phyloP scores from a whole-genome alignment of 495 filamentous ascomycete genomes.

The Tuber indicum region DNA sequence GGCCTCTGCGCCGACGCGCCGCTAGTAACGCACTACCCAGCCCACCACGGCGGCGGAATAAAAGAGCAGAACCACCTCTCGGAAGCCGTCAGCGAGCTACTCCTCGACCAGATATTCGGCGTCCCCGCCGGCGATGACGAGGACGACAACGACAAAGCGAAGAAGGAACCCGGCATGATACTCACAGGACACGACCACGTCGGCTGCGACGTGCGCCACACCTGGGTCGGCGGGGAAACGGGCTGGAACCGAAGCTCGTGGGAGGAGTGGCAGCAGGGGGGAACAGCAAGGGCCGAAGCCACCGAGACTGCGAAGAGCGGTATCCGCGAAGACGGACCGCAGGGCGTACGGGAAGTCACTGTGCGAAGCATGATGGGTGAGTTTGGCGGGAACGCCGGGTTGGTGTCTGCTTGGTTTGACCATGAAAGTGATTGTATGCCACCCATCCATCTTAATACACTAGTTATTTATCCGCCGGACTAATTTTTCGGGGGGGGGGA shows the following conservation, averaged over 20 bases:
- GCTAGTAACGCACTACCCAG: slow-evolving; percentile 62
- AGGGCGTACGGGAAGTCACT: slow-evolving; percentile 77
- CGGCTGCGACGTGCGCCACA: slow-evolving; percentile 85
- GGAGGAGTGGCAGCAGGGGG: slow-evolving; percentile 38
- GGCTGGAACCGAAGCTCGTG: slow-evolving; percentile 19
- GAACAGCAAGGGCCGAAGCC: neutral
- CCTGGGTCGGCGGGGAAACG: slow-evolving; percentile 45
- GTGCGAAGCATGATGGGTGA: slow-evolving; percentile 99
- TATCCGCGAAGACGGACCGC: slow-evolving; percentile 36
- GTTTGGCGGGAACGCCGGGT: slow-evolving; percentile 78
- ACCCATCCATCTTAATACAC: neutral
- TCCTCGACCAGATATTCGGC: slow-evolving; percentile 75
- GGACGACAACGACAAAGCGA: slow-evolving; percentile 49
- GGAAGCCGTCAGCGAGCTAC: slow-evolving; percentile 55
- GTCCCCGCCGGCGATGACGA: slow-evolving; percentile 56
- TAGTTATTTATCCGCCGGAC: neutral
- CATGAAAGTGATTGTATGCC: slow-evolving; percentile 43
- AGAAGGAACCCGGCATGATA: slow-evolving; percentile 62
- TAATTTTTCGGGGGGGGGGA: slow-evolving; percentile 1
- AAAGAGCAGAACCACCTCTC: slow-evolving; percentile 89
- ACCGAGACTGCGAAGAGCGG: slow-evolving; percentile 28
- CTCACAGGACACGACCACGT: slow-evolving; percentile 92
- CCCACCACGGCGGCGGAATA: slow-evolving; percentile 60
- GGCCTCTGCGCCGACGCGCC: slow-evolving; percentile 82
- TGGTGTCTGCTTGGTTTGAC: slow-evolving; percentile 88